Conservation (phyloP, 2,329 filamentous ascomycete genomes). For the Botrytis squamosa region DNA sequence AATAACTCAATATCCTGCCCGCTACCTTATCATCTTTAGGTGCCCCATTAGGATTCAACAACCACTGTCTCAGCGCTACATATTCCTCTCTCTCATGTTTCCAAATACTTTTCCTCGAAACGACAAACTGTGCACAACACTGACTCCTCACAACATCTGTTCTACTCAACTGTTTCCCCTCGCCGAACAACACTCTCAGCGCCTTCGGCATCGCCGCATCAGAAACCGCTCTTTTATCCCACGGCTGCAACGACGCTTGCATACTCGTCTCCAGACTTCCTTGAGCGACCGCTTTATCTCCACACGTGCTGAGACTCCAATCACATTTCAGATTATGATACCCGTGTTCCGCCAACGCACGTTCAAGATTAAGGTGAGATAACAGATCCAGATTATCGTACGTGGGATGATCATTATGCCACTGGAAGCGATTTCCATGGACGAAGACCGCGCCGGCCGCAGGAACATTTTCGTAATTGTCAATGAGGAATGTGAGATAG, state of each 20-base stretch:
- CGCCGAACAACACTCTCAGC: conserved; percentile 41
- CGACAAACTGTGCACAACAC: conserved; percentile 58
- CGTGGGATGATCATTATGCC: conserved; percentile 46
- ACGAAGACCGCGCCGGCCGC: conserved; percentile 44
- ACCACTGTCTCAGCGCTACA: conserved; percentile 53
- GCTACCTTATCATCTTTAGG: conserved; percentile 45
- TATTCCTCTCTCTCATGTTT: conserved; percentile 52
- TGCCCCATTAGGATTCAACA: conserved; percentile 45
- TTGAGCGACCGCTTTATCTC: conserved; percentile 40
- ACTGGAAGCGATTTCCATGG: conserved; percentile 45
- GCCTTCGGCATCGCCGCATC: conserved; percentile 42
- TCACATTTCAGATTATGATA: conserved; percentile 52
- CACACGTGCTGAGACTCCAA: conserved; percentile 47
- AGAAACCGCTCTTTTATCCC: conserved; percentile 44
- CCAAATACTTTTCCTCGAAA: conserved; percentile 48
- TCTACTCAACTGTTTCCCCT: conserved; percentile 43
- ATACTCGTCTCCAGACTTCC: conserved; percentile 44
- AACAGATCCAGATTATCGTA: conserved; percentile 49
- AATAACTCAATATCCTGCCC: conserved; percentile 48
- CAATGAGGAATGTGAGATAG: conserved; percentile 48
- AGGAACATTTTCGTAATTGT: conserved; percentile 46
- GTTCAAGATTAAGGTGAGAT: conserved; percentile 41
- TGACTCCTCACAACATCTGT: conserved; percentile 47
- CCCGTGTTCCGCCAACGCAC: conserved; percentile 42
- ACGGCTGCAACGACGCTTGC: conserved; percentile 43